Conservation (phyloP, 2,329 filamentous ascomycete species). For the Alternaria brassicae region DNA sequence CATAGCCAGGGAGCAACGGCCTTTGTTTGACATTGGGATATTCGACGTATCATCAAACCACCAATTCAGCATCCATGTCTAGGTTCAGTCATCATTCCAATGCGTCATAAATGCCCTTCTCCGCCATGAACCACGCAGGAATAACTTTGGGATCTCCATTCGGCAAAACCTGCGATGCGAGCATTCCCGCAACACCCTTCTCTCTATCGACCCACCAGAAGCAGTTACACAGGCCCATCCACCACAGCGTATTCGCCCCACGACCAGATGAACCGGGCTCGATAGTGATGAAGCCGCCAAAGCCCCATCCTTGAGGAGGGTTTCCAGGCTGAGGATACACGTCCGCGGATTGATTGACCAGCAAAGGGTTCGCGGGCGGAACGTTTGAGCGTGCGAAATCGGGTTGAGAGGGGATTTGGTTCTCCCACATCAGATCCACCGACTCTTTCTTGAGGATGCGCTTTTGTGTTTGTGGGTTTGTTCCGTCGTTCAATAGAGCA, state of each 20-base stretch:
- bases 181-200: slow-evolving; percentile 58
- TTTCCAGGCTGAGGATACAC: slow-evolving; percentile 58
- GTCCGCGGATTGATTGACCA: slow-evolving; percentile 59
- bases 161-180: slow-evolving; percentile 35
- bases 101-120: slow-evolving; percentile 49
- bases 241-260: slow-evolving; percentile 59
- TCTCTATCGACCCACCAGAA: slow-evolving; percentile 71
- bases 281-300: slow-evolving; percentile 63
- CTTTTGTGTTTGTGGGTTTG: slow-evolving; percentile 62
- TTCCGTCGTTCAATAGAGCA: slow-evolving; percentile 69
- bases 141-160: slow-evolving; percentile 46
- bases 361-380: slow-evolving; percentile 57
- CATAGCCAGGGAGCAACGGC: neutral
- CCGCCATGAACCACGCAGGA: slow-evolving; percentile 43
- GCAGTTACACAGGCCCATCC: slow-evolving; percentile 67
- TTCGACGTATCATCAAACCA: neutral
- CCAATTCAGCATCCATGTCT: neutral
- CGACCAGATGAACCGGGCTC: slow-evolving; percentile 60
- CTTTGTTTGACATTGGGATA: neutral
- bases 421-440: slow-evolving; percentile 69
- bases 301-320: slow-evolving; percentile 69
- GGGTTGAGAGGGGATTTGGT: slow-evolving; percentile 64
- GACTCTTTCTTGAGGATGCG: slow-evolving; percentile 64
- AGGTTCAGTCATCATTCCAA: slow-evolving; percentile 16
- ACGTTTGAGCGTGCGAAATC: slow-evolving; percentile 58